These are phyloP conservation scores for Prunus yedoensis DNA, from an alignment of 331 rosid genomes.

Conservation along the genomic window DNA sequence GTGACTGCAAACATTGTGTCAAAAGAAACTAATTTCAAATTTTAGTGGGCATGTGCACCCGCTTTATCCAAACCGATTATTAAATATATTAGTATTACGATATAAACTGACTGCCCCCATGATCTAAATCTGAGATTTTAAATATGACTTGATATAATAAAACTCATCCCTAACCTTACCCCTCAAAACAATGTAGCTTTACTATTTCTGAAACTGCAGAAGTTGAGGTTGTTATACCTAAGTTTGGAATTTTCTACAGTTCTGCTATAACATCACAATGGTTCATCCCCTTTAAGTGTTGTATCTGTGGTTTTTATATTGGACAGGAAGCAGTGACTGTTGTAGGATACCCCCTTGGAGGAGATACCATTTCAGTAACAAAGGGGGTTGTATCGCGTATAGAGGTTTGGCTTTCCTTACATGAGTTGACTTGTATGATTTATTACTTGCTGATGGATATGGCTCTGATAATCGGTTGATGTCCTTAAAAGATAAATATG, in stretches of 20 bases:
- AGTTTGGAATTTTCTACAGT: slow-evolving; percentile 3
- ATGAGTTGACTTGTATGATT: slow-evolving; percentile 1
- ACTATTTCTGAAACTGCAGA: background rate
- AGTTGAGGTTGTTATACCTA: background rate
- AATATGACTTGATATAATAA: background rate
- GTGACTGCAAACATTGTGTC: background rate
- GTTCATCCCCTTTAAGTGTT: slow-evolving; percentile 13
- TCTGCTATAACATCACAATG: slow-evolving; percentile 15
- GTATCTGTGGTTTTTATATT: slow-evolving; percentile 19
- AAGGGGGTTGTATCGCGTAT: slow-evolving; percentile 98
- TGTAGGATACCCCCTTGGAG: slow-evolving; percentile 99
- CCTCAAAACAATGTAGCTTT: background rate
- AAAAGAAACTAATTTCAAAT: background rate
- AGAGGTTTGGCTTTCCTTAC: slow-evolving; percentile 57
- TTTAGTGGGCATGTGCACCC: background rate
- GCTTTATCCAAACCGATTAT: background rate
- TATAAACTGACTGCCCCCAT: background rate
- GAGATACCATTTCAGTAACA: slow-evolving; percentile 98
- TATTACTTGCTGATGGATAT: slow-evolving; percentile 1
- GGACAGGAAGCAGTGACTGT: slow-evolving; percentile 96
- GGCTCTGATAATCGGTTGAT: slow-evolving; percentile 5
- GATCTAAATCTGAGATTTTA: background rate
- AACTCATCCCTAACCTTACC: background rate
- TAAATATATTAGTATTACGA: background rate
- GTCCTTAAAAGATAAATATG: background rate